Percentiles rank a stretch among this genome's conserved stretches.
These are phyloP conservation scores for Zopfia rhizophila DNA, from an alignment of 2,329 filamentous ascomycete genomes.

Conservation along the genomic window DNA sequence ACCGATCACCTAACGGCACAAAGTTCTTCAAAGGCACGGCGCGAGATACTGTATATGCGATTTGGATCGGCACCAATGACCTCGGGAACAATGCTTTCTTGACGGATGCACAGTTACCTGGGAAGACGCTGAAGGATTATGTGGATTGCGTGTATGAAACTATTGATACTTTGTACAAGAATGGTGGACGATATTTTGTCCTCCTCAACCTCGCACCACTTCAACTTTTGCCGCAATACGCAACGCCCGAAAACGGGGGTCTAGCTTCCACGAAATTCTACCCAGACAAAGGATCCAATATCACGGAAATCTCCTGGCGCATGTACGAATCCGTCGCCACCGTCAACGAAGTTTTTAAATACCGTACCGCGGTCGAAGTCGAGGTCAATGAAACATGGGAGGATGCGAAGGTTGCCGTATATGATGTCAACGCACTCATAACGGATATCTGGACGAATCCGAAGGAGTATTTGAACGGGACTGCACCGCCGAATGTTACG, in stretches of 20 bases:
- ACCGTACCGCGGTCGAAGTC: conserved; percentile 61
- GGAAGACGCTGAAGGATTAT: conserved; percentile 71
- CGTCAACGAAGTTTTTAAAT: conserved; percentile 63
- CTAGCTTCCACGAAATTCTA: conserved; percentile 58
- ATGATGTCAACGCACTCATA: conserved; percentile 72
- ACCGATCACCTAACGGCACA: conserved; percentile 45
- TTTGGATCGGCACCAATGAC: conserved; percentile 88
- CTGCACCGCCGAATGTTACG: conserved; percentile 70
- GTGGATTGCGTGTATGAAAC: conserved; percentile 73
- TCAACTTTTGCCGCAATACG: conserved; percentile 74
- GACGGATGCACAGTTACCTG: conserved; percentile 68
- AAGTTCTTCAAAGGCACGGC: conserved; percentile 58
- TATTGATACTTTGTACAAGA: conserved; percentile 71
- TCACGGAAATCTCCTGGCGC: conserved; percentile 60
- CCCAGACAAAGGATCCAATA: conserved; percentile 59
- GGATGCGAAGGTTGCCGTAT: conserved; percentile 70
- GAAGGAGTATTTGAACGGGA: conserved; percentile 68
- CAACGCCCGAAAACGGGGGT: conserved; percentile 58
- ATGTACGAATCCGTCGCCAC: conserved; percentile 64
- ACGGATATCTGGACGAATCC: conserved; percentile 73
- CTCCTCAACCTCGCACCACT: conserved; percentile 76
- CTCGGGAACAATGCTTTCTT: conserved; percentile 74
- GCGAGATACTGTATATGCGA: conserved; percentile 74
- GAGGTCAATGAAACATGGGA: conserved; percentile 56
- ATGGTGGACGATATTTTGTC: conserved; percentile 76